Conservation (phyloP, 257 asterid genomes). For the Anisodus acutangulus region DNA sequence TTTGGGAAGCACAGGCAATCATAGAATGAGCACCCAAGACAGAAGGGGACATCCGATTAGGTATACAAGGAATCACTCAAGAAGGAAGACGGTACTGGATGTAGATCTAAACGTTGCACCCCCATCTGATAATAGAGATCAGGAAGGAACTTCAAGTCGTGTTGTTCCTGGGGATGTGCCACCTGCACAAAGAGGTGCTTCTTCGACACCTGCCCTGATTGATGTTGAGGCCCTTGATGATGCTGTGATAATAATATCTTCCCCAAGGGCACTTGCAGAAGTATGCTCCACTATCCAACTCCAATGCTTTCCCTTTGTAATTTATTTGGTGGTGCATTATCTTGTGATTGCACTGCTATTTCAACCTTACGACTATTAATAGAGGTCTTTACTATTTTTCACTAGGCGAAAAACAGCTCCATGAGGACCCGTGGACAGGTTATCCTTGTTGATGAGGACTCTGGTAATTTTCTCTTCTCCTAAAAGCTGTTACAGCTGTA, state of each 20-base stretch:
- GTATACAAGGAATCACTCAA: slow-evolving; percentile 36
- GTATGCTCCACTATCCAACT: slow-evolving; percentile 31
- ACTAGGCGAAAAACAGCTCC: slow-evolving; percentile 72
- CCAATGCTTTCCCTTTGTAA: background rate
- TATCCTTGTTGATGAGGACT: slow-evolving; percentile 76
- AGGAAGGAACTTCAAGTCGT: slow-evolving; percentile 44
- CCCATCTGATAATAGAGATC: slow-evolving; percentile 36
- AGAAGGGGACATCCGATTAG: slow-evolving; percentile 31
- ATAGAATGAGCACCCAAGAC: slow-evolving; percentile 43
- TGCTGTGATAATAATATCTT: slow-evolving; percentile 46
- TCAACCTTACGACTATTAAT: slow-evolving; percentile 22
- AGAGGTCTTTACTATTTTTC: slow-evolving; percentile 31
- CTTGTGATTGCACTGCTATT: slow-evolving; percentile 19
- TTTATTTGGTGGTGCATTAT: background rate
- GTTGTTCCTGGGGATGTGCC: slow-evolving; percentile 29
- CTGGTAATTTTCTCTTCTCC: slow-evolving; percentile 52
- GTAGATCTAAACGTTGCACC: slow-evolving; percentile 48
- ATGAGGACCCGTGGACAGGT: slow-evolving; percentile 58
- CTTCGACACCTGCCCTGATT: slow-evolving; percentile 38
- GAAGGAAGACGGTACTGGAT: slow-evolving; percentile 39
- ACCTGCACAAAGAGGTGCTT: slow-evolving; percentile 27
- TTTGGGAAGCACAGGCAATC: background rate
- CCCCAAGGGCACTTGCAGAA: slow-evolving; percentile 52
- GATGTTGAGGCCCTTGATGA: slow-evolving; percentile 56
- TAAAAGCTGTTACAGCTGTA: slow-evolving; percentile 5